phyloP scores from a whole-genome alignment of 371 early-diverging fungal genomes.

The Mucor velutinosus region DNA sequence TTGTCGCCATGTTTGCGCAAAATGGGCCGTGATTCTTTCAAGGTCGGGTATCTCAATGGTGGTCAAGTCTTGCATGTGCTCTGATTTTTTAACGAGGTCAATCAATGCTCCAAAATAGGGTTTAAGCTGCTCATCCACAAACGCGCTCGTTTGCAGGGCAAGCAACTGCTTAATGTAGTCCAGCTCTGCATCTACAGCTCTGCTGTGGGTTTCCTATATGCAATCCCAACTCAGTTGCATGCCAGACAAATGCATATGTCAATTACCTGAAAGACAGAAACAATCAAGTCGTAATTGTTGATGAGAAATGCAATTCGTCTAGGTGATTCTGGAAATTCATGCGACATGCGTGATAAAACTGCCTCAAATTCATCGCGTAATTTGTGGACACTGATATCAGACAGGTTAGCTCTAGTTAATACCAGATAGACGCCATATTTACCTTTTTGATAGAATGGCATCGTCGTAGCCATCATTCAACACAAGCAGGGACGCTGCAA shows the following conservation, averaged over 20 bases:
- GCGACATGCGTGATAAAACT: constrained; percentile 70
- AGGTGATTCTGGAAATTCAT: constrained; percentile 68
- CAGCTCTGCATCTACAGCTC: constrained; percentile 72
- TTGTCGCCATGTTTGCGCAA: constrained; percentile 80
- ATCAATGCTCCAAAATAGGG: constrained; percentile 79
- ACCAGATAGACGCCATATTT: not conserved
- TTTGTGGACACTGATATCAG: constrained; percentile 59
- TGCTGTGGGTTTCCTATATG: constrained; percentile 64
- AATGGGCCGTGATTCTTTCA: constrained; percentile 69
- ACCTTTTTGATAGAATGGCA: constrained; percentile 77
- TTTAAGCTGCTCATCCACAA: constrained; percentile 85
- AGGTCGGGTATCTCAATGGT: constrained; percentile 41
- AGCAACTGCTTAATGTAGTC: constrained; percentile 73
- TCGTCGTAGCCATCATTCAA: constrained; percentile 88
- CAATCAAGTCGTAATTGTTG: constrained; percentile 89
- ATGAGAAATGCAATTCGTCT: constrained; percentile 80
- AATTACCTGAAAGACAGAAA: constrained; percentile 67
- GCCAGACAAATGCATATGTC: not conserved
- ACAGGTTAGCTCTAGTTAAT: too few relatives aligned
- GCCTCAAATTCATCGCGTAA: constrained; percentile 79
- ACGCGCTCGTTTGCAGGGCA: constrained; percentile 71
- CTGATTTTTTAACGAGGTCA: constrained; percentile 71
- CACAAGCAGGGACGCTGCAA: constrained; percentile 83
- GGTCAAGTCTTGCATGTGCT: constrained; percentile 34
- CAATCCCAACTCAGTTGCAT: not conserved